Evolutionary conservation across 1,284 basidiomycete genomes (phyloP).

Genomic region (Ustanciosporium gigantosporum): DNA sequence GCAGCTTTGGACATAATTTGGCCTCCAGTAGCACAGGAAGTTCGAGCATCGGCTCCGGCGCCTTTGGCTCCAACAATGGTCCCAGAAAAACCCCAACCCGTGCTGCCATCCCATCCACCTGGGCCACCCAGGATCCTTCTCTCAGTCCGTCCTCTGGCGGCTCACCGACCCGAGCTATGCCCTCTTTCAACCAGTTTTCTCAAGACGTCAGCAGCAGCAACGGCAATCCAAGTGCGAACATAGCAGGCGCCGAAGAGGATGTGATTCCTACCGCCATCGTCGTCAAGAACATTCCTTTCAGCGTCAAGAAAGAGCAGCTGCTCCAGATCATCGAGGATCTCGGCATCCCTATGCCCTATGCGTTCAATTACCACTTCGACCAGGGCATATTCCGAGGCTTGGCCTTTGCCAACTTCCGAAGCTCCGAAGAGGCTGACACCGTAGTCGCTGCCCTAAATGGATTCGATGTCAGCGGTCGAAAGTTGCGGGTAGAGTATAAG

Average conservation of each 20-base stretch:
- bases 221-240: not conserved
- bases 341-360: slow-evolving; percentile 95
- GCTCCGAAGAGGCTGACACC: slow-evolving; percentile 85
- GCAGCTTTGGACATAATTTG: slow-evolving; percentile 40
- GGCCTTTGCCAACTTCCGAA: slow-evolving; percentile 97
- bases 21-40: slow-evolving; percentile 20
- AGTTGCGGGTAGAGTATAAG: slow-evolving; percentile 98
- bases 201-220: slow-evolving; percentile 1
- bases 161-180: slow-evolving; percentile 19
- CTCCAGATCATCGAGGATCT: slow-evolving; percentile 93
- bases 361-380: slow-evolving; percentile 74
- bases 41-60: slow-evolving; percentile 21
- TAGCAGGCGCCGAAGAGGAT: slow-evolving; percentile 75
- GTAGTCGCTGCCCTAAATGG: slow-evolving; percentile 94
- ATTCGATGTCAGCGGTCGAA: slow-evolving; percentile 90
- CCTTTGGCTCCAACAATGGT: slow-evolving; percentile 29
- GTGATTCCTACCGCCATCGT: slow-evolving; percentile 98
- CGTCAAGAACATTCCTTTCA: slow-evolving; percentile 99
- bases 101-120: slow-evolving; percentile 39
- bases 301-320: slow-evolving; percentile 91
- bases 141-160: slow-evolving; percentile 15
- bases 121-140: slow-evolving; percentile 26
- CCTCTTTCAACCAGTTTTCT: slow-evolving; percentile 3
- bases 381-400: slow-evolving; percentile 87
- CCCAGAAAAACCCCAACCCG: slow-evolving; percentile 18